These are phyloP conservation scores for Leersia perrieri DNA, from an alignment of 176 grass and related monocot genomes.

Conservation along the genomic window DNA sequence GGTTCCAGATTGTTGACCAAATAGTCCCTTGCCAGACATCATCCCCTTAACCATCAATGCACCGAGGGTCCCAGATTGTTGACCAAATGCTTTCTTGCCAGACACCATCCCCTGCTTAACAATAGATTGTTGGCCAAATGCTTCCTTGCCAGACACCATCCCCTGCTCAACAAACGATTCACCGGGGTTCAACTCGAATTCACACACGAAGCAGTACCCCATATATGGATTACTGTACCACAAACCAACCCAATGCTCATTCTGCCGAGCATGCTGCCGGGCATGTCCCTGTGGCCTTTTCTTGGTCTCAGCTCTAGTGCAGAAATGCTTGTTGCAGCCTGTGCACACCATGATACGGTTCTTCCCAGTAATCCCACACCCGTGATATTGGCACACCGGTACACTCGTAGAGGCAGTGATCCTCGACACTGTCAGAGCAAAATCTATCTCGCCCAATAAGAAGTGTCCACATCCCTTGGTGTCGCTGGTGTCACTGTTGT, in stretches of 20 bases:
- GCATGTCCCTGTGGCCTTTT: slow-evolving; percentile 41
- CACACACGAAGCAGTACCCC: slow-evolving; percentile 69
- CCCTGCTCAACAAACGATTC: neutral
- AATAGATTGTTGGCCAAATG: no score
- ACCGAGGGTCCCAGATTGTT: neutral
- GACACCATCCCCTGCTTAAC: neutral
- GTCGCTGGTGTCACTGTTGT: no score
- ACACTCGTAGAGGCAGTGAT: slow-evolving; percentile 16
- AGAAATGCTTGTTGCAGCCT: slow-evolving; percentile 48
- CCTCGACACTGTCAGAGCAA: slow-evolving; percentile 27
- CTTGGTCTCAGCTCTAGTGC: slow-evolving; percentile 11
- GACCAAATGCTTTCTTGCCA: neutral
- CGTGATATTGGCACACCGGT: slow-evolving; percentile 35
- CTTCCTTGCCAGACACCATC: neutral
- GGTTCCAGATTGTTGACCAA: no score
- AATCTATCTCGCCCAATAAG: neutral
- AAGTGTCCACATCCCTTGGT: slow-evolving; percentile 46
- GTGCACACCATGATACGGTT: slow-evolving; percentile 61
- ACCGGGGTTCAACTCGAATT: neutral
- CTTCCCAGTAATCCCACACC: neutral
- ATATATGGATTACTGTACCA: slow-evolving; percentile 30
- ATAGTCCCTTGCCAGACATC: neutral
- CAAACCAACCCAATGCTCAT: slow-evolving; percentile 49
- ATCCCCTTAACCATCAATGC: no score
- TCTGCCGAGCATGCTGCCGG: slow-evolving; percentile 43